Base-by-base conservation (phyloP, 75 land plant genomes). In the Picea sitchensis region DNA sequence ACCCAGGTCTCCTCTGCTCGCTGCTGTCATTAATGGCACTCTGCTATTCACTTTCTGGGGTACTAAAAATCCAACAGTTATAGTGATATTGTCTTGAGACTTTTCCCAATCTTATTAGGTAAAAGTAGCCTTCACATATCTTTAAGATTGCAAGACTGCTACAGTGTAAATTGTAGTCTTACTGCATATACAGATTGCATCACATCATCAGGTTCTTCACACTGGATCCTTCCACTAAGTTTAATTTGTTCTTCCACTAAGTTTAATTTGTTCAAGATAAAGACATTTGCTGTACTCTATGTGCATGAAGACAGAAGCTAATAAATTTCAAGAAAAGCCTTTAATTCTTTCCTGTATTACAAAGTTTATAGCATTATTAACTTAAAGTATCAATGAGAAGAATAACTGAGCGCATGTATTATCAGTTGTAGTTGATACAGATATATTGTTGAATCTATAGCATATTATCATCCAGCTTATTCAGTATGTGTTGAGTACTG, bases 401-500 rank as follows among this genome's bases (percentile, higher is more conserved):
- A 51, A 51, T 51, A 51, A 51, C 11, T 51, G 56, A 12, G 56
- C 9, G 11, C 56, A 51, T 51, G 44, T 51, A 51, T 51, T 51
- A 51, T 51, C 56, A 51, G 56, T 51, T 9, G 56, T 9, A 51
- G 56, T 51, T 51, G 56, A 51, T 11, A 51, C 56, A 51, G 11
- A 51, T 9, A 44, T 44, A 47, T 47, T 9, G 12, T 51, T 26
- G 65, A 76, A 7, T 23, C 15, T 61, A 12, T 65, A 65, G 20
- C 12, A 11, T 76, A 7, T 30, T 20, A 58, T 75, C 26, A 56
- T 57, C 59, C 12, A 8, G 59, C 13, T 32, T 76, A 58, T 61
- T 62, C 21, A 58, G 73, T 71, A 4, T 62, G 3, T 61, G 73
- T 76, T 76, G 4, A 65, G 64, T 34, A 31, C n/a, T n/a, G 73